phyloP scores from a whole-genome alignment of 306 rosid species.

The Quercus agrifolia region DNA sequence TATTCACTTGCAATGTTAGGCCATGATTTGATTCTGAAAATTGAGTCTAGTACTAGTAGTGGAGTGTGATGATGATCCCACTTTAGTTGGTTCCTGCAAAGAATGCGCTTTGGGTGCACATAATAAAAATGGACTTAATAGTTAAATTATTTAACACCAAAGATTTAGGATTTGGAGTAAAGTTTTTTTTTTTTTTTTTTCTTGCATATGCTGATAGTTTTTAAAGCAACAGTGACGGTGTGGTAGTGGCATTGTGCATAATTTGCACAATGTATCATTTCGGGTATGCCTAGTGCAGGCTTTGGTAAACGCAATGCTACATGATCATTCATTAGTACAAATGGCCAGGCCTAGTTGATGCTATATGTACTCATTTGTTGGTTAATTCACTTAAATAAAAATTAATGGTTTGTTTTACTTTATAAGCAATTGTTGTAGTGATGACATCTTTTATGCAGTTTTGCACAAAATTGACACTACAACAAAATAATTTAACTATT shows the following conservation, averaged over 20 bases:
- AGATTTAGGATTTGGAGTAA: background rate
- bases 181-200: background rate
- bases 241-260: background rate
- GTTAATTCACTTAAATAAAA: background rate
- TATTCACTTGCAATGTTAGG: background rate
- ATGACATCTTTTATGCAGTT: background rate
- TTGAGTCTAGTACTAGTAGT: background rate
- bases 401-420: background rate
- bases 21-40: background rate
- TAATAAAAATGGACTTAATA: too few species aligned
- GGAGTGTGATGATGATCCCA: background rate
- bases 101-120: too few species aligned
- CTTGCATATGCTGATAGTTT: background rate
- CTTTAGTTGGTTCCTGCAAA: background rate
- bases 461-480: background rate
- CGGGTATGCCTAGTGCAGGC: background rate
- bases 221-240: background rate
- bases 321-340: background rate
- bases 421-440: background rate
- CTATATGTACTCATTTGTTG: background rate
- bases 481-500: too few species aligned
- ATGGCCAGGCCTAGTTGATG: background rate
- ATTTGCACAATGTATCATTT: background rate
- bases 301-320: background rate
- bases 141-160: too few species aligned